Conservation (phyloP, 331 rosid species). For the Pyrus hybrid region DNA sequence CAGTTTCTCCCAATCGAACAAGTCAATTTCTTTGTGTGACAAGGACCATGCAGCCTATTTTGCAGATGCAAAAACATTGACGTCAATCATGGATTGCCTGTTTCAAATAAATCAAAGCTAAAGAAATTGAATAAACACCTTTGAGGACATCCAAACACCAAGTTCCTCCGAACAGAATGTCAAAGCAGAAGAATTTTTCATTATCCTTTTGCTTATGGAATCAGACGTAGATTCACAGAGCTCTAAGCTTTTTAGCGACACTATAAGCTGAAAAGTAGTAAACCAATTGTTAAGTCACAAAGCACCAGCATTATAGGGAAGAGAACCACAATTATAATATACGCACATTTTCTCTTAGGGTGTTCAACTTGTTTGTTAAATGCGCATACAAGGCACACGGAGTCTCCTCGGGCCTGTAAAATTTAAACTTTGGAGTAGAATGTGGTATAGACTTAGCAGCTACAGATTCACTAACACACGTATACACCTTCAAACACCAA, state of each 20-base stretch:
- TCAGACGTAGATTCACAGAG: constrained; percentile 26
- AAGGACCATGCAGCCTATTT: constrained; percentile 62
- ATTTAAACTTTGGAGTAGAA: constrained; percentile 60
- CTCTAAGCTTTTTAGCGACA: constrained; percentile 19
- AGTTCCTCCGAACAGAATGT: constrained; percentile 56
- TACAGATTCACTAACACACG: constrained; percentile 60
- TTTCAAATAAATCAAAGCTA: constrained; percentile 3
- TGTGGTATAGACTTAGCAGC: constrained; percentile 47
- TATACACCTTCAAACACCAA: constrained; percentile 56
- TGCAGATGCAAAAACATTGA: constrained; percentile 1
- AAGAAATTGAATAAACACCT: constrained; percentile 34
- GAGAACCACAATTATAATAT: background rate
- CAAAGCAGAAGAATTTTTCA: constrained; percentile 26
- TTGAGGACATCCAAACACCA: constrained; percentile 63
- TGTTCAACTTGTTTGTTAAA: constrained; percentile 20
- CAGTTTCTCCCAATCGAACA: constrained; percentile 28
- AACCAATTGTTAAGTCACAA: constrained; percentile 3
- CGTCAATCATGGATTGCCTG: constrained; percentile 9
- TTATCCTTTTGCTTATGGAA: constrained; percentile 32
- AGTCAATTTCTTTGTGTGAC: constrained; percentile 27
- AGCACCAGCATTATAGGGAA: no score
- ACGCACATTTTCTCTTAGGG: constrained; percentile 39
- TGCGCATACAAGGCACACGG: constrained; percentile 13
- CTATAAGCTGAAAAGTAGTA: constrained; percentile 40
- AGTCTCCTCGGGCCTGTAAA: constrained; percentile 22